Percentiles rank a stretch among this genome's conserved stretches.
Evolutionary conservation across 805 yeast species (phyloP).

Genomic region (Candida ficus): DNA sequence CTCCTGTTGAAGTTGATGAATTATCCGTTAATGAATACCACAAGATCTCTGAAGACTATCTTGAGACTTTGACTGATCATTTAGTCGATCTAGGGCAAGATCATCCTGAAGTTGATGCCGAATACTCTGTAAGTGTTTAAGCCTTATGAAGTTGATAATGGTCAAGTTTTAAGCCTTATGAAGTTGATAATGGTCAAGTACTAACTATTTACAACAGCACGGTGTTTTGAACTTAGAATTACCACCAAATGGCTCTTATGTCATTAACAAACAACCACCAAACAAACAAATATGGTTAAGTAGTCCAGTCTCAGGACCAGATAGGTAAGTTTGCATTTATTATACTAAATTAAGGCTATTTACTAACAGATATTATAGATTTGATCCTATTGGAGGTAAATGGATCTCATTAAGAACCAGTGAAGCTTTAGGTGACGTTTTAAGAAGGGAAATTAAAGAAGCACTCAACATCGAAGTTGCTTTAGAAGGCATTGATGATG

Average conservation of each 20-base stretch:
- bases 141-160: too few species aligned
- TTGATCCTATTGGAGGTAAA: conserved; percentile 63
- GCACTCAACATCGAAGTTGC: conserved; percentile 25
- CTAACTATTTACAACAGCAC: conserved; percentile 33
- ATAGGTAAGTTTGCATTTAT: conserved; percentile 32
- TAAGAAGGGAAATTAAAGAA: conserved; percentile 44
- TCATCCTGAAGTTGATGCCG: conserved; percentile 62
- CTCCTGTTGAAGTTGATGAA: conserved; percentile 47
- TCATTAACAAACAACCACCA: conserved; percentile 95
- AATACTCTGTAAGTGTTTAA: conserved; percentile 45
- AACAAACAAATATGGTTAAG: conserved; percentile 95
- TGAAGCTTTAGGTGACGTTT: conserved; percentile 40
- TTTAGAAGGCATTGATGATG: conserved; percentile 17
- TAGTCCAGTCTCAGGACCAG: conserved; percentile 92
- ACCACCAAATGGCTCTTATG: conserved; percentile 77
- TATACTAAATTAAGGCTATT: too few species aligned
- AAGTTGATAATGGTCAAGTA: neutral
- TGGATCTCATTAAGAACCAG: conserved; percentile 81
- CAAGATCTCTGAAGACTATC: conserved; percentile 53
- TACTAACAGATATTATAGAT: conserved; percentile 29
- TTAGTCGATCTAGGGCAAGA: conserved; percentile 64
- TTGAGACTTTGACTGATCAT: conserved; percentile 63
- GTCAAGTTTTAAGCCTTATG: too few species aligned
- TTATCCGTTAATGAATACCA: conserved; percentile 56
- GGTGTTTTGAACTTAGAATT: conserved; percentile 79